Evolutionary conservation across 441 rosid species (phyloP).

Genomic region (Populus hybrid): DNA sequence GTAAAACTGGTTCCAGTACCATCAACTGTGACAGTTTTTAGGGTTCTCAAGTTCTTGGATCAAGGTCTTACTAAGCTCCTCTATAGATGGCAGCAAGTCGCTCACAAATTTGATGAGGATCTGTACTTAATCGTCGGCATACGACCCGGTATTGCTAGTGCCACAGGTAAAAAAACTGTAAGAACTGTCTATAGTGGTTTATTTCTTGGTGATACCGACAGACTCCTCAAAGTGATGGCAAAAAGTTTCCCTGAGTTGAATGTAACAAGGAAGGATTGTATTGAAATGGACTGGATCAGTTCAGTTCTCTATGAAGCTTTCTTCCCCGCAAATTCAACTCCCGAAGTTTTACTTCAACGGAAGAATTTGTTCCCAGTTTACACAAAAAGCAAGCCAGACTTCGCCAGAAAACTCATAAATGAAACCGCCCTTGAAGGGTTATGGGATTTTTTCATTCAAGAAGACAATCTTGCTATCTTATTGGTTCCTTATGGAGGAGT

Average conservation of each 20-base stretch:
- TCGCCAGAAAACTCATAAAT: not conserved
- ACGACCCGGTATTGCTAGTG: not conserved
- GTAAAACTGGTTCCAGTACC: not conserved
- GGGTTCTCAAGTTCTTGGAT: not conserved
- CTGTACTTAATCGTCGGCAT: not conserved
- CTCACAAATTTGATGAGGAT: not conserved
- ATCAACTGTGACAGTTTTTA: not conserved
- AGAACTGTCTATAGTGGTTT: not conserved
- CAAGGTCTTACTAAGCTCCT: not conserved
- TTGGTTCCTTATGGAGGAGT: not conserved
- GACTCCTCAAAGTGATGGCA: not conserved
- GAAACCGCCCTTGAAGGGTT: not conserved
- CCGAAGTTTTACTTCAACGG: not conserved
- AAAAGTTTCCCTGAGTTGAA: not conserved
- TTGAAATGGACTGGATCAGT: not conserved
- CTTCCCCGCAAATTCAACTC: not conserved
- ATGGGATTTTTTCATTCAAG: not conserved
- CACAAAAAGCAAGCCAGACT: not conserved
- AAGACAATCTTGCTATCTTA: not conserved
- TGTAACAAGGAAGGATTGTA: not conserved
- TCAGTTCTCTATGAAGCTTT: not conserved
- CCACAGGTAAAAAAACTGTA: not conserved
- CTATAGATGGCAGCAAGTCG: not conserved
- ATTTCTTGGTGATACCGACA: not conserved
- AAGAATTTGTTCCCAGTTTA: not conserved